phyloP scores from a whole-genome alignment of 441 rosid species.

The Adansonia rubrostipa region DNA sequence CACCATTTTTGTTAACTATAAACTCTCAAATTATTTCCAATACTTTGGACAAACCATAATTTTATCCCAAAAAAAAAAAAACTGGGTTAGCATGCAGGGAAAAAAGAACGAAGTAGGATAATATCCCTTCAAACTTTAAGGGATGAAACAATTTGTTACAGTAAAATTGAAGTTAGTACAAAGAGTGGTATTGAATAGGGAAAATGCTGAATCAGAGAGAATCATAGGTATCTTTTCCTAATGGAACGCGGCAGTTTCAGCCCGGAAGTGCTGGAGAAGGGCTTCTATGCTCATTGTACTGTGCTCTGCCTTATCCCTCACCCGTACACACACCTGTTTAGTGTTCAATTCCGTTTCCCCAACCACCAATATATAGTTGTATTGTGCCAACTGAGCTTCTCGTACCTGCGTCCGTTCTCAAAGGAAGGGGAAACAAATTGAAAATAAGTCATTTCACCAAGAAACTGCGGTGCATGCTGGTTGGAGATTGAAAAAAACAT shows the following conservation, averaged over 20 bases:
- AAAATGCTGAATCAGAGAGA: too few species aligned
- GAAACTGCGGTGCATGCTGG: background rate
- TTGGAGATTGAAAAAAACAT: background rate
- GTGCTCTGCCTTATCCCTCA: conserved; percentile 75
- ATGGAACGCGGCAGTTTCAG: conserved; percentile 64
- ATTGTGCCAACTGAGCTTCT: conserved; percentile 91
- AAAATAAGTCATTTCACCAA: background rate
- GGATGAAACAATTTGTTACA: too few species aligned
- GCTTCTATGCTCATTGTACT: conserved; percentile 58
- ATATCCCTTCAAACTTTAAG: too few species aligned
- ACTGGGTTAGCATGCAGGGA: too few species aligned
- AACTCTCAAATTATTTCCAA: too few species aligned
- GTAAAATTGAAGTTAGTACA: too few species aligned
- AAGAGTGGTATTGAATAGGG: too few species aligned
- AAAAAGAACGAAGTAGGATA: too few species aligned
- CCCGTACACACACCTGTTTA: conserved; percentile 76
- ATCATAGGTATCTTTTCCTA: conserved; percentile 30
- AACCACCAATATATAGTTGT: conserved; percentile 90
- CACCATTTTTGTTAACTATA: too few species aligned
- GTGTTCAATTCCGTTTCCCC: conserved; percentile 84
- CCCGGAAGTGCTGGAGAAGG: conserved; percentile 65
- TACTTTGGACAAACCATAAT: too few species aligned
- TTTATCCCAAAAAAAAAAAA: too few species aligned
- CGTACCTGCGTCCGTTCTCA: conserved; percentile 55
- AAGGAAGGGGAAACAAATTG: background rate